Percentiles rank a stretch among this genome's conserved stretches.
phyloP scores from a whole-genome alignment of 2,329 filamentous ascomycete genomes.

The Coniochaeta sp. region DNA sequence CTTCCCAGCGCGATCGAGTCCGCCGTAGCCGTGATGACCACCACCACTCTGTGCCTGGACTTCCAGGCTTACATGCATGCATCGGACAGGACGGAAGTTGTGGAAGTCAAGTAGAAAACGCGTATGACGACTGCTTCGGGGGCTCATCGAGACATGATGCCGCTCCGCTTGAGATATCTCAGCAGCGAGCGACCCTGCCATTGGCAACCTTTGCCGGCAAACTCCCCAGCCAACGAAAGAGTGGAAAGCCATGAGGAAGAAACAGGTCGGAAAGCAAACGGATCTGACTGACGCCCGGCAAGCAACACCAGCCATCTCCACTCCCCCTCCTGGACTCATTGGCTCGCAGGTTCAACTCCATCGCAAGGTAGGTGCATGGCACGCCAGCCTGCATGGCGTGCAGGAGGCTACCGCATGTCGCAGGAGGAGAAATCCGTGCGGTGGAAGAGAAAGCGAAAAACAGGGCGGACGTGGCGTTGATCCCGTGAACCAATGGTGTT shows the following conservation, averaged over 20 bases:
- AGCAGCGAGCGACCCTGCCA: too few relatives aligned
- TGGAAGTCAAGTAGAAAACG: too few relatives aligned
- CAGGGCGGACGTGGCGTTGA: constrained; percentile 4
- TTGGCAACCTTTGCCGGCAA: not conserved
- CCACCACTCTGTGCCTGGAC: too few relatives aligned
- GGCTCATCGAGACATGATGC: not conserved
- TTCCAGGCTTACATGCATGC: too few relatives aligned
- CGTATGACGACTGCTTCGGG: not conserved
- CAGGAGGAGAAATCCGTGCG: not conserved
- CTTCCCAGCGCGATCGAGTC: too few relatives aligned
- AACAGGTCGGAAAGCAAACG: not conserved
- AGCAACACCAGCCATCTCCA: too few relatives aligned
- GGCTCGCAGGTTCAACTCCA: not conserved
- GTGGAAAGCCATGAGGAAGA: not conserved
- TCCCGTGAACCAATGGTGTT: constrained; percentile 1
- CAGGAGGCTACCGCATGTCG: not conserved
- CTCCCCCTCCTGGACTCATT: not conserved
- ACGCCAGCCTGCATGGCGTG: not conserved
- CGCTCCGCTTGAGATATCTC: not conserved
- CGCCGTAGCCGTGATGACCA: too few relatives aligned
- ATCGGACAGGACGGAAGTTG: too few relatives aligned
- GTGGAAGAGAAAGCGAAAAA: not conserved
- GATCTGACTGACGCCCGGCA: not conserved
- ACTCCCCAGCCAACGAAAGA: not conserved
- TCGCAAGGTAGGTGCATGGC: not conserved